Conservation (phyloP, 768 basidiomycete species). For the Trametes sanguinea region DNA sequence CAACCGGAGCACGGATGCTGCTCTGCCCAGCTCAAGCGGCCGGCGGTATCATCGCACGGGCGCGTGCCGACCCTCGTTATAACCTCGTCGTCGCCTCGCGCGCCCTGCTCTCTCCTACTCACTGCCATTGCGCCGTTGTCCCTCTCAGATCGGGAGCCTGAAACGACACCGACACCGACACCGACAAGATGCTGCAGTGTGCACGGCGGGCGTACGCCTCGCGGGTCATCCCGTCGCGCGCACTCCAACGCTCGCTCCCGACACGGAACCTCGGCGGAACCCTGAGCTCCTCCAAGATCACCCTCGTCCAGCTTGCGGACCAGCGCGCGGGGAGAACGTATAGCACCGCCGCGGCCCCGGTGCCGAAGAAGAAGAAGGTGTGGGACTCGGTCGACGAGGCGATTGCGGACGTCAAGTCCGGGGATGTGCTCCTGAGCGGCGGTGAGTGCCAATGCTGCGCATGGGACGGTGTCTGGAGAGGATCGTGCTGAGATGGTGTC, state of each 20-base stretch:
- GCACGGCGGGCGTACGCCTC: slow-evolving; percentile 12
- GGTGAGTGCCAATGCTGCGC: slow-evolving; percentile 48
- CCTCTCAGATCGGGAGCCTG: neutral
- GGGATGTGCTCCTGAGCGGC: slow-evolving; percentile 76
- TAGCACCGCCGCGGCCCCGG: slow-evolving; percentile 29
- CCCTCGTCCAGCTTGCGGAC: slow-evolving; percentile 4
- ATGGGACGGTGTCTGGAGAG: no score
- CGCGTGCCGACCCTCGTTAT: neutral
- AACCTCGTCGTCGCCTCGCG: neutral
- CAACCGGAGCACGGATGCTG: neutral
- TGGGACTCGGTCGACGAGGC: slow-evolving; percentile 84
- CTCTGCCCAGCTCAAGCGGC: neutral
- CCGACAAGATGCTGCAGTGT: slow-evolving; percentile 15
- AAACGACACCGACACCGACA: neutral
- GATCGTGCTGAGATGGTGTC: neutral
- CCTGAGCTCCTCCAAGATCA: neutral
- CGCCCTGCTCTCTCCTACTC: neutral
- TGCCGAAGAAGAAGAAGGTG: slow-evolving; percentile 57
- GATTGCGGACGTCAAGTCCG: slow-evolving; percentile 78
- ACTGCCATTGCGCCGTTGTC: neutral
- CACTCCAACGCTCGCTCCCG: slow-evolving; percentile 13
- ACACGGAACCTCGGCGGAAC: slow-evolving; percentile 23
- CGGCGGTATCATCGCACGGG: neutral
- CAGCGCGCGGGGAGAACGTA: slow-evolving; percentile 17
- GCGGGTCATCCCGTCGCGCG: slow-evolving; percentile 16